Base-by-base conservation (phyloP, 345 rosid species). In the Fremontodendron californicum region DNA sequence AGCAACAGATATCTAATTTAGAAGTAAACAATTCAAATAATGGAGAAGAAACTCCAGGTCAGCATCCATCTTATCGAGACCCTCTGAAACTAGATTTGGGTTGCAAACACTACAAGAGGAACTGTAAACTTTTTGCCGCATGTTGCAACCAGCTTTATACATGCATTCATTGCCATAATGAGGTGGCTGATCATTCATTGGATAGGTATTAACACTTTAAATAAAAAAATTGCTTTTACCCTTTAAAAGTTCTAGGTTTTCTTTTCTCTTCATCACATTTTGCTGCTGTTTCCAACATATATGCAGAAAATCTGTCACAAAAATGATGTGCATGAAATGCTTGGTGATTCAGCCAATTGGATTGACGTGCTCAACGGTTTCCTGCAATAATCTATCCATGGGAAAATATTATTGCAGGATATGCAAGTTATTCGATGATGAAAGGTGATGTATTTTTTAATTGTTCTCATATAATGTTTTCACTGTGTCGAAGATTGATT, bases 241-340 rank as follows among this genome's bases (percentile, higher is more conserved):
- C 61, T 74, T 73, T 29, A 39, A 6, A 35, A 57, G 75, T 46
- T 68, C 61, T 8, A 29, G 49, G 3, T 39, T 21, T 65, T 61
- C 42, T 18, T 52, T 21, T 49, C 58, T 71, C 35, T 77, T 54
- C 18, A 2, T 62, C 45, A 35, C 39, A 69, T 67, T 69, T 21
- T 68, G 29, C 52, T 65, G 27, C 69, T 77, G 25, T 51, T 60
- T 52, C 52, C 66, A 52, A 73, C 31, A 33, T 9, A 75, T 69
- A 19, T 66, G 79, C 84, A 94, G 97, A 82, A 90, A 86, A 88
- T 78, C 83, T 4, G 82, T 94, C 33, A 82, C 83, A 19, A 81
- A 88, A 79, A 94, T 94, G 96, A 90, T 94, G 92, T 94, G 98
- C 87, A 90, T 94, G 97, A 87, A 88, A 55, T 94, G 98, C 84